A percentile compares a stretch with the other conserved stretches of the same genome.
Conservation (phyloP, 805 yeast species). For the Teunomyces tritomae region DNA sequence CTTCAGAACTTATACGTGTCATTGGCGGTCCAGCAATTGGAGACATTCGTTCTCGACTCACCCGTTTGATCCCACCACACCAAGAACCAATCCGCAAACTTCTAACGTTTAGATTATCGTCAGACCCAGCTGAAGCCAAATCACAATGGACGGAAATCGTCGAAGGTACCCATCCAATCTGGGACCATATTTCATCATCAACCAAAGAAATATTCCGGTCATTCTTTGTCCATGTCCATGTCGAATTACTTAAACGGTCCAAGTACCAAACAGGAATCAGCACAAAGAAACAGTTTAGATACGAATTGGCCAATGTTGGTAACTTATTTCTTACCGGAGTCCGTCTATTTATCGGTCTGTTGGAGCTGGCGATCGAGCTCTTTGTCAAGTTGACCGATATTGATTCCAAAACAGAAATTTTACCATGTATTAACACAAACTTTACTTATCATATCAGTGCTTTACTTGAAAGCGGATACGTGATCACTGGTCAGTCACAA, state of each 20-base stretch:
- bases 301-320: conserved; percentile 80
- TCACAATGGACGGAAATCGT: conserved; percentile 74
- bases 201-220: conserved; percentile 72
- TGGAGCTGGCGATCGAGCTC: conserved; percentile 80
- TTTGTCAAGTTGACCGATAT: conserved; percentile 63
- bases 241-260: conserved; percentile 68
- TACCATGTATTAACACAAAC: conserved; percentile 83
- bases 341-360: conserved; percentile 75
- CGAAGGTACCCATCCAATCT: conserved; percentile 71
- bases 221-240: conserved; percentile 74
- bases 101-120: conserved; percentile 49
- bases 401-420: conserved; percentile 50
- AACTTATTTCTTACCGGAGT: conserved; percentile 81
- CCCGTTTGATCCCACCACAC: conserved; percentile 63
- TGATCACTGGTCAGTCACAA: conserved; percentile 88
- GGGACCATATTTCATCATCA: conserved; percentile 60
- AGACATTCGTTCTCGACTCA: conserved; percentile 79
- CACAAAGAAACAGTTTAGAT: conserved; percentile 56
- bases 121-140: conserved; percentile 51
- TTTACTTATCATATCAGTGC: conserved; percentile 88
- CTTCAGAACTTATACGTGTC: conserved; percentile 81
- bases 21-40: conserved; percentile 97
- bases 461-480: conserved; percentile 58
- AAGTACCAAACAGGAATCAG: conserved; percentile 34
- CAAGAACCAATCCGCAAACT: conserved; percentile 31